Conservation (phyloP, 208 protist species). For the Leishmania lainsoni region DNA sequence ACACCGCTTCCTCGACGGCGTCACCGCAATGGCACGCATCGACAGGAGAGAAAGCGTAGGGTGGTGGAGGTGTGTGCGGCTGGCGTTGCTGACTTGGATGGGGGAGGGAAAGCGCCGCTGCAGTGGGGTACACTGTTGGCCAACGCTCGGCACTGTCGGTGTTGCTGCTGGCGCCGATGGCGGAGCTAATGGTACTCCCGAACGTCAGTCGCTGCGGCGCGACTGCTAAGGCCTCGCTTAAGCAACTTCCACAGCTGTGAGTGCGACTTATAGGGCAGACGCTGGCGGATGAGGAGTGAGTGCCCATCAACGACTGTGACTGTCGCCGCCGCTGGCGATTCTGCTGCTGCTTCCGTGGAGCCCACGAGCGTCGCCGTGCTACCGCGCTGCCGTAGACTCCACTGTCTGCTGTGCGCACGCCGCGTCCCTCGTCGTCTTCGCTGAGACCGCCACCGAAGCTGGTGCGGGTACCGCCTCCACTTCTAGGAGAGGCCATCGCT, state of each 20-base stretch:
- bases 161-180: conserved; percentile 1
- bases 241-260: conserved; percentile 3
- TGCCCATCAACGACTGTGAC: conserved; percentile 4
- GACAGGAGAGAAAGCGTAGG: conserved; percentile 5
- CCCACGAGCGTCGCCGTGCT: conserved; percentile 27
- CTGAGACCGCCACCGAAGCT: neutral
- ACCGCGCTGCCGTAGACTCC: conserved; percentile 30
- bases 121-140: conserved; percentile 13
- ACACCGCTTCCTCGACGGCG: neutral
- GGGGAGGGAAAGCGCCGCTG: neutral
- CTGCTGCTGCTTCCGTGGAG: conserved; percentile 23
- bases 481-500: neutral
- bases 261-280: neutral
- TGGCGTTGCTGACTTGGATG: neutral
- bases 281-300: conserved; percentile 2
- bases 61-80: conserved; percentile 5
- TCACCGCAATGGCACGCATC: neutral
- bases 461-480: neutral
- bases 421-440: conserved; percentile 3
- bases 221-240: neutral
- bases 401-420: conserved; percentile 4
- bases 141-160: conserved; percentile 25
- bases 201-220: conserved; percentile 33
- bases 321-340: neutral
- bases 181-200: conserved; percentile 20